Percentiles rank a stretch among this genome's conserved stretches.
Evolutionary conservation across 2,329 filamentous ascomycete species (phyloP).

Genomic region (Diaporthe sp.): DNA sequence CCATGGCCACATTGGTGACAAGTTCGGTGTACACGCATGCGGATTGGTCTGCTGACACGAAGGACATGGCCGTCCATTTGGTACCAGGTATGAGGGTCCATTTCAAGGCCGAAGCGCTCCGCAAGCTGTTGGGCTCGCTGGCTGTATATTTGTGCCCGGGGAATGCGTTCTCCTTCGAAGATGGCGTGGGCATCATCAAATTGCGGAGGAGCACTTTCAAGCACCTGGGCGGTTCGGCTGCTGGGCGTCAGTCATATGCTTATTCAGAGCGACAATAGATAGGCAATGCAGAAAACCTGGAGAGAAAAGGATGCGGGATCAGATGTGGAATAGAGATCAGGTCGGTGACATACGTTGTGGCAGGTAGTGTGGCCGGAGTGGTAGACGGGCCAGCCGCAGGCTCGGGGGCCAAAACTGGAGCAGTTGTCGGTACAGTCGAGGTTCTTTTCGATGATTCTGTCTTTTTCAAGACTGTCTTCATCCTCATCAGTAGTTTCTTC

Average conservation of each 20-base stretch:
- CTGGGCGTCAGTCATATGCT: background rate
- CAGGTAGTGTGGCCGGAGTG: background rate
- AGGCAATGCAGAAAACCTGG: background rate
- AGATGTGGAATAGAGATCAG: background rate
- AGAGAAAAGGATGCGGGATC: too few relatives aligned
- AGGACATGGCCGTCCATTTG: constrained; percentile 64
- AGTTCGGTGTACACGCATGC: constrained; percentile 80
- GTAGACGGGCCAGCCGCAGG: background rate
- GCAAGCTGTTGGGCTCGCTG: constrained; percentile 67
- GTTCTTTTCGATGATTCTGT: constrained; percentile 47
- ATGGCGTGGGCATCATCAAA: constrained; percentile 36
- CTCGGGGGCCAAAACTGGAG: background rate
- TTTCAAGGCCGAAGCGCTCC: constrained; percentile 65
- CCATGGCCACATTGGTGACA: constrained; percentile 77
- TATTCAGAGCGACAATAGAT: background rate
- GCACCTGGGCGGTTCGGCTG: constrained; percentile 16
- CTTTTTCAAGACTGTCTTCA: constrained; percentile 62
- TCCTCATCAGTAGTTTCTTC: constrained; percentile 56
- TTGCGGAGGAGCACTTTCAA: constrained; percentile 37
- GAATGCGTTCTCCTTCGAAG: constrained; percentile 48
- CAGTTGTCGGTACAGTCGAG: constrained; percentile 35
- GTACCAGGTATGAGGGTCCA: constrained; percentile 65
- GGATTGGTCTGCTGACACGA: constrained; percentile 79
- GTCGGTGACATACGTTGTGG: constrained; percentile 22
- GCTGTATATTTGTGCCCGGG: constrained; percentile 62